Evolutionary conservation across 257 asterid genomes (phyloP).

Genomic region (Lycium ferocissimum): DNA sequence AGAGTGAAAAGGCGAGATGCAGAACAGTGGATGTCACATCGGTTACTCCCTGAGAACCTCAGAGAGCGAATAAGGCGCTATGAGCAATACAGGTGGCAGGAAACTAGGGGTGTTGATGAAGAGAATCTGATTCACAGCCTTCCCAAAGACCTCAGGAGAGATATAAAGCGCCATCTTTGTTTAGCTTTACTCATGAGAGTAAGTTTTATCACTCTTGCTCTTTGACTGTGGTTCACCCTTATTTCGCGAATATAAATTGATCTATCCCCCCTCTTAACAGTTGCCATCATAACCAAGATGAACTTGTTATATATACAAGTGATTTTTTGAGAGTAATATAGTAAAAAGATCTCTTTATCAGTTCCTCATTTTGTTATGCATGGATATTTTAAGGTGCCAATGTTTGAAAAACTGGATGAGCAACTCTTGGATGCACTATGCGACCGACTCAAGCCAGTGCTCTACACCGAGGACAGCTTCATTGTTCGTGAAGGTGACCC

Average conservation of each 20-base stretch:
- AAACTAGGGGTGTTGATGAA: conserved; percentile 96
- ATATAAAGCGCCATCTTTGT: conserved; percentile 94
- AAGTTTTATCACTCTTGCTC: conserved; percentile 38
- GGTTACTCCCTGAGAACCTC: conserved; percentile 81
- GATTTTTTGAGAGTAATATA: neutral
- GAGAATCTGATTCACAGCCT: conserved; percentile 80
- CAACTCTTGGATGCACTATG: conserved; percentile 89
- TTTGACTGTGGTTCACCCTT: neutral
- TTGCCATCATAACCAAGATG: conserved; percentile 22
- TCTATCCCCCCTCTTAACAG: neutral
- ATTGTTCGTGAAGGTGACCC: conserved; percentile 98
- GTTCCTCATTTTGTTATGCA: conserved; percentile 1
- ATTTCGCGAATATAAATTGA: neutral
- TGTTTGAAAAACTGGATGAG: conserved; percentile 96
- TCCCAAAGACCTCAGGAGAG: conserved; percentile 96
- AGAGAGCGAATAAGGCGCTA: conserved; percentile 82
- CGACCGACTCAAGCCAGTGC: conserved; percentile 81
- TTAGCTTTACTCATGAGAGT: conserved; percentile 85
- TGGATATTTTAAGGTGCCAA: conserved; percentile 70
- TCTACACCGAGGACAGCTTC: conserved; percentile 86
- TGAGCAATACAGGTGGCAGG: conserved; percentile 96
- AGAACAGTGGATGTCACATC: conserved; percentile 98
- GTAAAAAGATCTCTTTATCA: neutral
- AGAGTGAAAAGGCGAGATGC: conserved; percentile 96
- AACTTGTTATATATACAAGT: neutral